phyloP scores from a whole-genome alignment of 371 early-diverging fungal genomes.

The Dipsacomyces acuminosporus region DNA sequence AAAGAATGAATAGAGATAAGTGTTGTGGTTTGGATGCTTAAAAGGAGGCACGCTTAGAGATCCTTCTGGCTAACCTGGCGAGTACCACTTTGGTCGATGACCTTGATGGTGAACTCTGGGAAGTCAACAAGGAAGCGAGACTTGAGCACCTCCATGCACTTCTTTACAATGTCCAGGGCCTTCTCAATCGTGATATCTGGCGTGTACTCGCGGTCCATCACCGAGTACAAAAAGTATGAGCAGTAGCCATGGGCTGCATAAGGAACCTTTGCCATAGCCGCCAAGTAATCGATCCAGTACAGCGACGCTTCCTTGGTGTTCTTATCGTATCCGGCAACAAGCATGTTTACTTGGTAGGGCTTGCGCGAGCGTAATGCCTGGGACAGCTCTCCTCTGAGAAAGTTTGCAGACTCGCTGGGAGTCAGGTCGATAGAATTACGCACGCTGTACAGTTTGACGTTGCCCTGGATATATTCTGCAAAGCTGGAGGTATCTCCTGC shows the following conservation, averaged over 20 bases:
- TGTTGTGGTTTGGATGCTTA: too few relatives aligned
- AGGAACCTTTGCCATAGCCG: conserved; percentile 70
- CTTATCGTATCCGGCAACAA: conserved; percentile 82
- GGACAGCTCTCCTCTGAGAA: conserved; percentile 83
- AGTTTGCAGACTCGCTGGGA: conserved; percentile 77
- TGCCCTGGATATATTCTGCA: conserved; percentile 93
- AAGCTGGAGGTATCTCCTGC: conserved; percentile 94
- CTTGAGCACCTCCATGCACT: conserved; percentile 83
- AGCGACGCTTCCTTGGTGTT: conserved; percentile 69
- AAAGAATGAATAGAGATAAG: background rate
- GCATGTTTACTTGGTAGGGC: conserved; percentile 82
- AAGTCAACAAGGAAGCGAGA: conserved; percentile 83
- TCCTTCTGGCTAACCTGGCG: conserved; percentile 13
- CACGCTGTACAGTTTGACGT: conserved; percentile 86
- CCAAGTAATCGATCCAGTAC: conserved; percentile 93
- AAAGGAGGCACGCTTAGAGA: background rate
- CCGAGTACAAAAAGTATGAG: conserved; percentile 82
- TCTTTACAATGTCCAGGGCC: conserved; percentile 69
- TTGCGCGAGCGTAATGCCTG: conserved; percentile 62
- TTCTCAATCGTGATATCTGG: conserved; percentile 80
- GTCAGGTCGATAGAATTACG: conserved; percentile 76
- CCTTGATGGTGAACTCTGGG: conserved; percentile 75
- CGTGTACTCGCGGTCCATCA: conserved; percentile 90
- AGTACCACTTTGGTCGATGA: conserved; percentile 83
- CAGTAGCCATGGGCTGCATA: conserved; percentile 94